A percentile compares a stretch with the other conserved stretches of the same genome.
phyloP scores from a whole-genome alignment of 345 rosid species.

The Gossypium stocksii region DNA sequence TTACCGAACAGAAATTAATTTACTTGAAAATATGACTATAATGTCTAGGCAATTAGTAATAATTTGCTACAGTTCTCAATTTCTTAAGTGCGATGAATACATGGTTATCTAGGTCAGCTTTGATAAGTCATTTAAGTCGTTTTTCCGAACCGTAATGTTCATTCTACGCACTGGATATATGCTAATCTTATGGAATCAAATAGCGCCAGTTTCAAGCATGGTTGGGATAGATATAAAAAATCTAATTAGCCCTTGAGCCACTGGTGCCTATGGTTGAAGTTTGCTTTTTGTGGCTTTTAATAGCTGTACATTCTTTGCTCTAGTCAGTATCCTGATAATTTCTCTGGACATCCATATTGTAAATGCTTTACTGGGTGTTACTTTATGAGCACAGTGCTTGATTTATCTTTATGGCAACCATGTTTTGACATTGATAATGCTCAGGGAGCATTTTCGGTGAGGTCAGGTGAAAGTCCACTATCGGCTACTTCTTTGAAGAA shows the following conservation, averaged over 20 bases:
- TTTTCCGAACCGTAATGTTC: neutral
- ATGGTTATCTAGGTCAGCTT: neutral
- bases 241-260: neutral
- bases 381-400: neutral
- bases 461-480: slow-evolving; percentile 61
- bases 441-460: slow-evolving; percentile 48
- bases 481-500: slow-evolving; percentile 53
- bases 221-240: neutral
- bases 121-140: neutral
- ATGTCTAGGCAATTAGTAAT: neutral
- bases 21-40: neutral
- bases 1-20: neutral
- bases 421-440: slow-evolving; percentile 3
- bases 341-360: neutral
- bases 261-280: neutral
- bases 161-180: neutral
- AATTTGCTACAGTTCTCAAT: neutral
- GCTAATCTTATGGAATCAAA: neutral
- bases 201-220: neutral
- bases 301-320: neutral
- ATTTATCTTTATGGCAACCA: neutral
- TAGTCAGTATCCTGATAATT: neutral
- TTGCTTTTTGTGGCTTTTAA: neutral
- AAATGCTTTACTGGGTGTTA: neutral
- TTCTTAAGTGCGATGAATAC: neutral